phyloP scores from a whole-genome alignment of 768 basidiomycete genomes.

The Mycena alexandri region DNA sequence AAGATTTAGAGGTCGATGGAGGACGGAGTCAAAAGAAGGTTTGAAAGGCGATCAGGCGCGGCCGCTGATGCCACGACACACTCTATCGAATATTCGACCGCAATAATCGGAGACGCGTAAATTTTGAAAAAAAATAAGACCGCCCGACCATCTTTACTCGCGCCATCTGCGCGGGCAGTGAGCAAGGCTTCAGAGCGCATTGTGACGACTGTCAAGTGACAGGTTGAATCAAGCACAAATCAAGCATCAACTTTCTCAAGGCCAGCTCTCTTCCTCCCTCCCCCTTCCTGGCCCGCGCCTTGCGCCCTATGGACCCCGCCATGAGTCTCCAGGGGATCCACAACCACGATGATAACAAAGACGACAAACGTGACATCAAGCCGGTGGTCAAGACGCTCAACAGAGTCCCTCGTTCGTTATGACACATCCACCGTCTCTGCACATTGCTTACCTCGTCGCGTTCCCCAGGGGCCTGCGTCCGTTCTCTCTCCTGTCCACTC shows the following conservation, averaged over 20 bases:
- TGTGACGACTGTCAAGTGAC: too few species aligned
- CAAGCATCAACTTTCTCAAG: slow-evolving; percentile 1
- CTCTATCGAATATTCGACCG: too few species aligned
- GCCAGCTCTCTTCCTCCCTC: slow-evolving; percentile 17
- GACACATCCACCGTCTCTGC: slow-evolving; percentile 36
- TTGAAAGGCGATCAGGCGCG: not conserved
- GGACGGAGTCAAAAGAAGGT: slow-evolving; percentile 7
- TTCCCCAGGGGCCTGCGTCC: slow-evolving; percentile 81
- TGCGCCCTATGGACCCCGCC: slow-evolving; percentile 52
- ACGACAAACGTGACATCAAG: slow-evolving; percentile 76
- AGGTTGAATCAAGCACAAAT: too few species aligned
- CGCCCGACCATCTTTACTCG: too few species aligned
- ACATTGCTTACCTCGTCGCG: slow-evolving; percentile 36
- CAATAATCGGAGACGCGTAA: too few species aligned
- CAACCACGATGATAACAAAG: slow-evolving; percentile 73
- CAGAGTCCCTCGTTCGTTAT: slow-evolving; percentile 84
- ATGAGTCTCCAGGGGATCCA: slow-evolving; percentile 54
- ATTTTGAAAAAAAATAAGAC: too few species aligned
- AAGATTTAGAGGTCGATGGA: too few species aligned
- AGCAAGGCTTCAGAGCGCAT: too few species aligned
- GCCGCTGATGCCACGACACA: not conserved
- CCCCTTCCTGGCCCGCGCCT: slow-evolving; percentile 12
- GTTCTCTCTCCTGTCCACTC: slow-evolving; percentile 44
- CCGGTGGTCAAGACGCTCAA: slow-evolving; percentile 84
- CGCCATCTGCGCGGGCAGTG: too few species aligned